These are phyloP conservation scores for Tetrapisispora fleetii DNA, from an alignment of 805 yeast genomes.

Conservation along the genomic window DNA sequence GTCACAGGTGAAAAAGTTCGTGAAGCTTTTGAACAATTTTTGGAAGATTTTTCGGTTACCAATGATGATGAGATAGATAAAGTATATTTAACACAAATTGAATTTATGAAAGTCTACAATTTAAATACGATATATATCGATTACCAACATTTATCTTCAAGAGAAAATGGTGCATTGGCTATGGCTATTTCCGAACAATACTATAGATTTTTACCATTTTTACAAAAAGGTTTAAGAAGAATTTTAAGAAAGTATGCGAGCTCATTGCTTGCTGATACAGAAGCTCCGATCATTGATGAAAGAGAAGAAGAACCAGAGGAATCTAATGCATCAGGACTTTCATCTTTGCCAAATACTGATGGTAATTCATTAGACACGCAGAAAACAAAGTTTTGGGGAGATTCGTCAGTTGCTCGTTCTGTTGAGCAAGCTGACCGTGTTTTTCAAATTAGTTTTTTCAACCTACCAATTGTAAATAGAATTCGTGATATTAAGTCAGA, in stretches of 20 bases:
- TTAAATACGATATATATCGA: constrained; percentile 74
- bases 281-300: constrained; percentile 21
- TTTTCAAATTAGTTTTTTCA: constrained; percentile 85
- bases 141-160: constrained; percentile 61
- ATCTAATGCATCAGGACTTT: constrained; percentile 7
- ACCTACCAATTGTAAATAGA: constrained; percentile 70
- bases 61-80: constrained; percentile 35
- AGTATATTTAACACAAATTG: constrained; percentile 69
- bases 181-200: constrained; percentile 85
- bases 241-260: constrained; percentile 73
- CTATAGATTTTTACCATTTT: constrained; percentile 82
- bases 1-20: constrained; percentile 89
- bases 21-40: constrained; percentile 78
- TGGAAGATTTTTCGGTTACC: constrained; percentile 51
- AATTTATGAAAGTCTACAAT: constrained; percentile 69
- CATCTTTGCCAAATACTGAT: constrained; percentile 4
- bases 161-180: constrained; percentile 82
- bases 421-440: constrained; percentile 52
- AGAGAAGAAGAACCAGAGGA: constrained; percentile 27
- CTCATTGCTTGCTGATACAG: constrained; percentile 42
- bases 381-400: constrained; percentile 22
- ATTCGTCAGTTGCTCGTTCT: constrained; percentile 35
- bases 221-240: constrained; percentile 62
- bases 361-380: constrained; percentile 9
- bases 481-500: constrained; percentile 87